A percentile compares a stretch with the other conserved stretches of the same genome.
Conservation (phyloP, 129 eudicot genomes). For the Flaveria linearis region DNA sequence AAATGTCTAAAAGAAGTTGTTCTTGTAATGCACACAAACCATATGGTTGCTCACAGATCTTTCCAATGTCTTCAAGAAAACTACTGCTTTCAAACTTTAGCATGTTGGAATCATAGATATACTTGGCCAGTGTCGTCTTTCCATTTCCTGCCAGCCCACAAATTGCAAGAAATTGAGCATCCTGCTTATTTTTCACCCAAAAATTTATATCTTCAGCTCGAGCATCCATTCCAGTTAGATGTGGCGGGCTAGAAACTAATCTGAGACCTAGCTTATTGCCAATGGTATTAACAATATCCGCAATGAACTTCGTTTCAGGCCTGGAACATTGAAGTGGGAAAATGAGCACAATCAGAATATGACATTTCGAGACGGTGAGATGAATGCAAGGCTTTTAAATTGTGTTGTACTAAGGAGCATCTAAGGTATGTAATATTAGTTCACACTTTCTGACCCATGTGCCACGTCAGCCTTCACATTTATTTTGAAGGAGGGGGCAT, state of each 20-base stretch:
- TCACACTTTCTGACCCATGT: not conserved
- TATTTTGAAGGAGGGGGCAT: not conserved
- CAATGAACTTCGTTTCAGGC: conserved; percentile 40
- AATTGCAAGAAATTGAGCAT: conserved; percentile 29
- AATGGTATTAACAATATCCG: conserved; percentile 36
- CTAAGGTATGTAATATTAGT: not conserved
- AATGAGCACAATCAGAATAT: not conserved
- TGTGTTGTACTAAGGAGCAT: not conserved
- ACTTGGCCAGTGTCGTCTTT: conserved; percentile 39
- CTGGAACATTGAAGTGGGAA: conserved; percentile 15
- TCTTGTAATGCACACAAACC: conserved; percentile 38
- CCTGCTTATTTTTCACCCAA: conserved; percentile 37
- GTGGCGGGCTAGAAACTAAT: conserved; percentile 38
- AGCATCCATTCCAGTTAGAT: conserved; percentile 34
- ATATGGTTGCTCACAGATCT: conserved; percentile 18
- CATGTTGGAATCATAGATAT: conserved; percentile 24
- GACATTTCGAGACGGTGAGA: not conserved
- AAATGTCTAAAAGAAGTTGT: conserved; percentile 42
- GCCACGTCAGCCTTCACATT: not conserved
- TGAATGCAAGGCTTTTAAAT: not conserved
- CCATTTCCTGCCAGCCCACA: conserved; percentile 48
- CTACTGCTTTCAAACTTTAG: conserved; percentile 36
- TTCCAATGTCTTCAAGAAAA: conserved; percentile 34
- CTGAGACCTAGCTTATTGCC: conserved; percentile 36
- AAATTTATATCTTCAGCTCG: conserved; percentile 31